Evolutionary conservation across 75 land plant genomes (phyloP).

Genomic region (Sequoia sempervirens): DNA sequence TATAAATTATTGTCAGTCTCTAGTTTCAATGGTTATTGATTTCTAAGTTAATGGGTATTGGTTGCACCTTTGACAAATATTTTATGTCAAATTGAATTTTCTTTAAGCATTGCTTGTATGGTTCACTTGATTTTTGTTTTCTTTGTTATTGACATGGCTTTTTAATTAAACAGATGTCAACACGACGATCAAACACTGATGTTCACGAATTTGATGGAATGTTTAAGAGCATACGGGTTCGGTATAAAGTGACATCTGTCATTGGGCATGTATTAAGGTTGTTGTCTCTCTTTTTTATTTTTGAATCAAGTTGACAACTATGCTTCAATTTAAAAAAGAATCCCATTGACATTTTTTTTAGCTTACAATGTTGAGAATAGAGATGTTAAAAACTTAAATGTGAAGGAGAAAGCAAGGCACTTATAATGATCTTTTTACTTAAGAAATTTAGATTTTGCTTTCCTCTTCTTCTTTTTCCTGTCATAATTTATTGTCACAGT

Average conservation of each 20-base stretch:
- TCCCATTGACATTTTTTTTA: not conserved
- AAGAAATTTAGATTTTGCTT: not conserved
- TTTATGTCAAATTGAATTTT: not conserved
- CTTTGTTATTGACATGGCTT: not conserved
- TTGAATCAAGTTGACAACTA: not conserved
- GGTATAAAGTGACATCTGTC: conserved; percentile 85
- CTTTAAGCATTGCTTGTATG: not conserved
- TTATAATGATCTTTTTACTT: not conserved
- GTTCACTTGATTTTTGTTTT: not conserved
- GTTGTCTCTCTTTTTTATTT: conserved; percentile 3
- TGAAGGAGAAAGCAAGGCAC: not conserved
- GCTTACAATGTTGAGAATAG: conserved; percentile 1
- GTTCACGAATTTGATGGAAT: conserved; percentile 93
- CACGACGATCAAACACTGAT: conserved; percentile 78
- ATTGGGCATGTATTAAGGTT: conserved; percentile 97
- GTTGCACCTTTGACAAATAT: not conserved
- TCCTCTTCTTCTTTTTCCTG: not conserved
- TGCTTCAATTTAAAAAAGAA: too few species aligned
- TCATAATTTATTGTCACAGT: conserved; percentile 1
- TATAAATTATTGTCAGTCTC: not conserved
- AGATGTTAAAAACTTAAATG: not conserved
- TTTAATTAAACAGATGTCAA: conserved; percentile 49
- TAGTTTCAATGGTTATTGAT: not conserved
- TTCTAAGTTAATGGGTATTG: not conserved
- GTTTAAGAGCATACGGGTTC: conserved; percentile 53